Conservation (phyloP, 23 red algal species). For the Agarophyton chilense region DNA sequence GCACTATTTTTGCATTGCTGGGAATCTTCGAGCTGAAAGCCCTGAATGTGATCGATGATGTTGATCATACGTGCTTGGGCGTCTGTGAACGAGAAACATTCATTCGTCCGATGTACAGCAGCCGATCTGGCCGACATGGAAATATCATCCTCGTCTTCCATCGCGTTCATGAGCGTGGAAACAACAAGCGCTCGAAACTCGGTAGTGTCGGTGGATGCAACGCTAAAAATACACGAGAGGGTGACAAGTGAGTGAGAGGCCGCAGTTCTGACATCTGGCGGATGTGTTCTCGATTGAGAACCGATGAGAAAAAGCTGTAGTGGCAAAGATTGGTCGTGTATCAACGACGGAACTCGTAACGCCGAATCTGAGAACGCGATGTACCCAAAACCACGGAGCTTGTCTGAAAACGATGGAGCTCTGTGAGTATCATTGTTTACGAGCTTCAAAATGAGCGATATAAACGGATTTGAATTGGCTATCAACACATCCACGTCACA, state of each 20-base stretch:
- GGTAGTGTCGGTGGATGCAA: not conserved
- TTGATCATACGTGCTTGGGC: slow-evolving; percentile 44
- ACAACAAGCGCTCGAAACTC: not conserved
- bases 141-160: slow-evolving; percentile 24
- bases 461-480: slow-evolving; percentile 6
- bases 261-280: slow-evolving; percentile 32
- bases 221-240: slow-evolving; percentile 16
- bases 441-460: slow-evolving; percentile 39
- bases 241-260: slow-evolving; percentile 62
- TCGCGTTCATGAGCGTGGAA: slow-evolving; percentile 3
- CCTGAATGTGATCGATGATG: too few relatives aligned
- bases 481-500: slow-evolving; percentile 30
- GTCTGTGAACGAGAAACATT: slow-evolving; percentile 62
- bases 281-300: not conserved
- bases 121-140: slow-evolving; percentile 32
- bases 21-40: too few relatives aligned
- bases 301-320: slow-evolving; percentile 36
- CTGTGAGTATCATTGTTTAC: slow-evolving; percentile 31
- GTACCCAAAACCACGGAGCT: slow-evolving; percentile 53
- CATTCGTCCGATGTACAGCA: slow-evolving; percentile 69
- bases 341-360: slow-evolving; percentile 31
- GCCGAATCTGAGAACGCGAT: slow-evolving; percentile 41
- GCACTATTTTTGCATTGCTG: too few relatives aligned
- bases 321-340: not conserved
- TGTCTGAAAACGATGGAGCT: slow-evolving; percentile 32